Conservation (phyloP, 768 basidiomycete genomes). For the Kwoniella pini region DNA sequence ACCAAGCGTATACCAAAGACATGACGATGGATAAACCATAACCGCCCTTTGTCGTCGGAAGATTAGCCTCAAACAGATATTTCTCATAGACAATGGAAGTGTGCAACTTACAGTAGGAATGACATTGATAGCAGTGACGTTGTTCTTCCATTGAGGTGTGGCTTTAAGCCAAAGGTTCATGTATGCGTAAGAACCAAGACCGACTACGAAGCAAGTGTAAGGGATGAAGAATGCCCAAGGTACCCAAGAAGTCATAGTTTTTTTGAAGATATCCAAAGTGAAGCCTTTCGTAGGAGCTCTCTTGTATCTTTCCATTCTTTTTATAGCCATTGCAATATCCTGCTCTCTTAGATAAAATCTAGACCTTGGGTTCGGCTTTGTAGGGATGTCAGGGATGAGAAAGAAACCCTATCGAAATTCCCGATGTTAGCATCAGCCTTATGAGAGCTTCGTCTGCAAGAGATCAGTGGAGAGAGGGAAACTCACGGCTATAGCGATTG, state of each 20-base stretch:
- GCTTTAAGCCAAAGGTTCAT: conserved; percentile 33
- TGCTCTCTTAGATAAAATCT: conserved; percentile 24
- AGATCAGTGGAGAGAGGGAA: too few species aligned
- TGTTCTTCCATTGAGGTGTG: conserved; percentile 16
- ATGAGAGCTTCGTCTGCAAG: too few species aligned
- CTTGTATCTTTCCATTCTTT: conserved; percentile 15
- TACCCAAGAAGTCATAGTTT: conserved; percentile 24
- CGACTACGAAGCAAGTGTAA: conserved; percentile 28
- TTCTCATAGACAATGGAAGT: neutral
- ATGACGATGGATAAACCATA: conserved; percentile 28
- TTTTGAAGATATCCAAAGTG: conserved; percentile 28
- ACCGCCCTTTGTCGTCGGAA: conserved; percentile 5
- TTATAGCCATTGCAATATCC: conserved; percentile 24
- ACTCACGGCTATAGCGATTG: conserved; percentile 29
- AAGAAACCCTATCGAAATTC: conserved; percentile 32
- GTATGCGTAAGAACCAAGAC: conserved; percentile 29
- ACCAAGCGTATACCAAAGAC: conserved; percentile 28
- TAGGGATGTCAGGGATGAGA: conserved; percentile 30
- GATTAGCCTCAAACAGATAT: neutral
- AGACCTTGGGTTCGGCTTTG: conserved; percentile 15
- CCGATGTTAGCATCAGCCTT: too few species aligned
- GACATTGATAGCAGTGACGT: conserved; percentile 26
- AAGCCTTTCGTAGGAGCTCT: conserved; percentile 23
- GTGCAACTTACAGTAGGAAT: conserved; percentile 28
- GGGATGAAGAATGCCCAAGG: conserved; percentile 29